Conservation (phyloP, 2,329 filamentous ascomycete species). For the Phyllosticta citrichinensis region DNA sequence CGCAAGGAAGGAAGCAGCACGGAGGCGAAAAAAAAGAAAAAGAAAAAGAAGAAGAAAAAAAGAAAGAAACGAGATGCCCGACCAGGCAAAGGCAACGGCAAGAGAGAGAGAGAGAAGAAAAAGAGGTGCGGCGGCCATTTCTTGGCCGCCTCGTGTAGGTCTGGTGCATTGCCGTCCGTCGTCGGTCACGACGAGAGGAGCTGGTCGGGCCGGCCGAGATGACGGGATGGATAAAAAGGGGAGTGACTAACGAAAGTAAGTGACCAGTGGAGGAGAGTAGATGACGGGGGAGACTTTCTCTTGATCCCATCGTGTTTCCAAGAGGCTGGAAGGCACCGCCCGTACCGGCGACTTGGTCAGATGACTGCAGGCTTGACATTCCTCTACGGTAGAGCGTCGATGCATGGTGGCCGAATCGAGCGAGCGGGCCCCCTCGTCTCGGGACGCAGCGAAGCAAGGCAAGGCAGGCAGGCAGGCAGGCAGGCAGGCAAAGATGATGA, state of each 20-base stretch:
- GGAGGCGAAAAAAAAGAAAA: not conserved
- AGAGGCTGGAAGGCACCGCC: not conserved
- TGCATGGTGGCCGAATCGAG: not conserved
- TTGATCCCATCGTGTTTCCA: not conserved
- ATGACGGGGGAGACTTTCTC: too few relatives aligned
- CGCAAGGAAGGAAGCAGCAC: not conserved
- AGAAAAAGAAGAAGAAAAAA: not conserved
- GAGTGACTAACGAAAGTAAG: too few relatives aligned
- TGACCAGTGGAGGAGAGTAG: not conserved
- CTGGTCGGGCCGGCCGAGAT: too few relatives aligned
- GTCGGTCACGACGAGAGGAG: too few relatives aligned
- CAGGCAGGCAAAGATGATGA: not conserved
- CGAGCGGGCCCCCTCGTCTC: not conserved
- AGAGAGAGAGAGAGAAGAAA: not conserved
- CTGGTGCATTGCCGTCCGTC: too few relatives aligned
- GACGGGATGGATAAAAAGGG: too few relatives aligned
- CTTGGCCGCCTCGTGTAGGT: too few relatives aligned
- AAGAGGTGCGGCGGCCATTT: too few relatives aligned
- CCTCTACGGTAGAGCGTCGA: not conserved
- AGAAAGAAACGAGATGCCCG: too few relatives aligned
- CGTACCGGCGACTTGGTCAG: not conserved
- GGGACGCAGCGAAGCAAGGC: not conserved
- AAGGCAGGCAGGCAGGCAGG: not conserved
- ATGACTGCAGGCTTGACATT: not conserved
- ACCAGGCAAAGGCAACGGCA: too few relatives aligned